Percentiles rank a stretch among this genome's conserved stretches.
phyloP scores from a whole-genome alignment of 108 stramenopile species.

The Seminavis robusta region DNA sequence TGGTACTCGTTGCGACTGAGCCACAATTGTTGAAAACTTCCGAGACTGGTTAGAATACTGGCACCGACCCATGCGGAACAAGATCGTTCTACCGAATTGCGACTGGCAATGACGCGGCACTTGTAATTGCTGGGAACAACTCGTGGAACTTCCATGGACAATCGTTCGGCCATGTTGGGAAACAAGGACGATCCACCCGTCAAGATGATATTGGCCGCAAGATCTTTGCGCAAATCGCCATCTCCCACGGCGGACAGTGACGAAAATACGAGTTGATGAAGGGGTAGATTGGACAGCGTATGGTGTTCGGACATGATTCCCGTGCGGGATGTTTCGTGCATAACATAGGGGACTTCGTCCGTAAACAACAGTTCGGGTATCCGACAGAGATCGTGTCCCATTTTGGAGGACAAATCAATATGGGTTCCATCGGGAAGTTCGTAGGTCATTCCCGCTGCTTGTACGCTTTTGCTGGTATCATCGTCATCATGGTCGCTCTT shows the following conservation, averaged over 20 bases:
- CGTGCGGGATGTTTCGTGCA: constrained; percentile 1
- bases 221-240: constrained; percentile 79
- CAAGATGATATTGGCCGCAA: constrained; percentile 66
- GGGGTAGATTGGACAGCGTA: constrained; percentile 43
- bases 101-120: constrained; percentile 63
- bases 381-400: constrained; percentile 62
- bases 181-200: constrained; percentile 66
- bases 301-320: constrained; percentile 5
- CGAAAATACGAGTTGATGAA: constrained; percentile 64
- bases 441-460: constrained; percentile 17
- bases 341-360: constrained; percentile 48
- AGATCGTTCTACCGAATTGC: constrained; percentile 65
- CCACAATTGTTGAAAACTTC: constrained; percentile 98
- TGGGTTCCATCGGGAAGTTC: constrained; percentile 69
- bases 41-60: constrained; percentile 90
- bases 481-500: constrained; percentile 8
- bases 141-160: constrained; percentile 56
- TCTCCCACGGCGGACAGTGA: constrained; percentile 74
- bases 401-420: constrained; percentile 42
- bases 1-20: constrained; percentile 89
- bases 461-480: constrained; percentile 5
- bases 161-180: constrained; percentile 59
- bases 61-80: constrained; percentile 93
- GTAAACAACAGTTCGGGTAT: constrained; percentile 67
- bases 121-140: constrained; percentile 58